A percentile compares a stretch with the other conserved stretches of the same genome.
These are phyloP conservation scores for Pichia ethanolica DNA, from an alignment of 805 yeast genomes.

Conservation along the genomic window DNA sequence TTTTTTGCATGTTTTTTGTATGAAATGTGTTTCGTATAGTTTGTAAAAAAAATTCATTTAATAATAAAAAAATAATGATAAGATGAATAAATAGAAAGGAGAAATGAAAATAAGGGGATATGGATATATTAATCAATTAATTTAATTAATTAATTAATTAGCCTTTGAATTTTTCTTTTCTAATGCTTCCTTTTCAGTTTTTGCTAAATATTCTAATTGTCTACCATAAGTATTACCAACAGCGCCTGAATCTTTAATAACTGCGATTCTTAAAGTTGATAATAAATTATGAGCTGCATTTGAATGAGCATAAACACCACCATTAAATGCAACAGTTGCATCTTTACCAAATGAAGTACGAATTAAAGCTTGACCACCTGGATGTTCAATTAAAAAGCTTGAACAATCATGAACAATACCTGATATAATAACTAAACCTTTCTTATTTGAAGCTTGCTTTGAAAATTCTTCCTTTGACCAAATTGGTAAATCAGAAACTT, in stretches of 20 bases:
- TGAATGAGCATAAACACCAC: constrained; percentile 80
- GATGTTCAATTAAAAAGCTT: constrained; percentile 64
- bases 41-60: no score
- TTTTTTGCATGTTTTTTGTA: no score
- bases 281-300: constrained; percentile 80
- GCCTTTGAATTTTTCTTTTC: background rate
- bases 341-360: constrained; percentile 72
- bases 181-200: constrained; percentile 10
- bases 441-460: constrained; percentile 39
- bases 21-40: no score
- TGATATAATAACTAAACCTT: constrained; percentile 60
- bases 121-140: no score
- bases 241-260: constrained; percentile 61
- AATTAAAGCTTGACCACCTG: constrained; percentile 74
- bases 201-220: constrained; percentile 31
- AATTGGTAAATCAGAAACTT: constrained; percentile 57
- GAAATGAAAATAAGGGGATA: no score
- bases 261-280: constrained; percentile 79
- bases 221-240: constrained; percentile 44
- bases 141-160: background rate
- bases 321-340: constrained; percentile 78
- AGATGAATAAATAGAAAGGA: no score
- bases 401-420: constrained; percentile 78
- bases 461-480: constrained; percentile 63
- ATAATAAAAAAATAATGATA: no score